phyloP scores from a whole-genome alignment of 495 filamentous ascomycete species.

The Haplographium delicatum region DNA sequence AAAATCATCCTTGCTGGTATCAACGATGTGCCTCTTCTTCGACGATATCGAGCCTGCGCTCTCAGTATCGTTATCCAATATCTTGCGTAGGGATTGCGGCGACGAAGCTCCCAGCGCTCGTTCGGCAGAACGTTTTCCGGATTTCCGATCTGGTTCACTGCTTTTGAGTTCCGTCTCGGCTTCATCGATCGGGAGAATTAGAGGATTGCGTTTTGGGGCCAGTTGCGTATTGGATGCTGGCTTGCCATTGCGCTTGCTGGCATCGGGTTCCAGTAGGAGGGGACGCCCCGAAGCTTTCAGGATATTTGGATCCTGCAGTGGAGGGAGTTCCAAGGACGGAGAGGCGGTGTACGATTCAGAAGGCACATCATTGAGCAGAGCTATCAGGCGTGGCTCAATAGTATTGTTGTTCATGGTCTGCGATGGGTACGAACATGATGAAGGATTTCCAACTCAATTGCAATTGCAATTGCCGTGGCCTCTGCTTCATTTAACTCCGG shows the following conservation, averaged over 20 bases:
- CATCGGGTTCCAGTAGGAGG: conserved; percentile 42
- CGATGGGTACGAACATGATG: conserved; percentile 11
- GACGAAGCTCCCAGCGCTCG: conserved; percentile 25
- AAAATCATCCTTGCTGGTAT: conserved; percentile 46
- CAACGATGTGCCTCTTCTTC: conserved; percentile 42
- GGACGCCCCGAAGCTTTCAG: conserved; percentile 31
- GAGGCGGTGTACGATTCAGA: conserved; percentile 32
- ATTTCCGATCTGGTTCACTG: conserved; percentile 8
- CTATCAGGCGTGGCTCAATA: conserved; percentile 54
- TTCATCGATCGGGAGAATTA: conserved; percentile 10
- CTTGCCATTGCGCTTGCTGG: conserved; percentile 33
- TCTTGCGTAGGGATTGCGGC: conserved; percentile 41
- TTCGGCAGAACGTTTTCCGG: not conserved
- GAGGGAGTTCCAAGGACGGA: conserved; percentile 38
- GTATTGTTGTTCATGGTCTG: conserved; percentile 31
- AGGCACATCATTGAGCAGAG: conserved; percentile 39
- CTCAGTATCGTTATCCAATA: conserved; percentile 37
- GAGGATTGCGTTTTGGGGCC: conserved; percentile 6
- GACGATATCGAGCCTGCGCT: conserved; percentile 28
- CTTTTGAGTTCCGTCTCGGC: conserved; percentile 9
- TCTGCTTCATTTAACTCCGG: too few species aligned
- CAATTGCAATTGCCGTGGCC: too few species aligned
- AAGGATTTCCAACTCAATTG: not conserved
- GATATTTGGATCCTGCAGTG: conserved; percentile 35
- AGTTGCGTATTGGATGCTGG: conserved; percentile 23